A percentile compares a stretch with the other conserved stretches of the same genome.
These are phyloP conservation scores for Yamadazyma sp. DNA, from an alignment of 805 yeast genomes.

Conservation along the genomic window DNA sequence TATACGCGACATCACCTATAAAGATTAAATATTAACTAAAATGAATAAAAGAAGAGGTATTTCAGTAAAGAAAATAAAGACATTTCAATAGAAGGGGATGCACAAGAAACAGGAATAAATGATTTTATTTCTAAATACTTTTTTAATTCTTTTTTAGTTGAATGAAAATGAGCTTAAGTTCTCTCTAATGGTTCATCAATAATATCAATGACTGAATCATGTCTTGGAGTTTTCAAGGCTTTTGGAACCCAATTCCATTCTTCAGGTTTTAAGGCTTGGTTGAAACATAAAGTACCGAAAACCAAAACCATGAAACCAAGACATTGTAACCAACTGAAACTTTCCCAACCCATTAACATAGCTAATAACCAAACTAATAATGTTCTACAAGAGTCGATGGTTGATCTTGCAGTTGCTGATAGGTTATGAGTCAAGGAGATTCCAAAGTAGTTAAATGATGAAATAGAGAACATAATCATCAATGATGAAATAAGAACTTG, in stretches of 20 bases:
- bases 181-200: constrained; percentile 31
- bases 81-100: too few relatives aligned
- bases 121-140: too few relatives aligned
- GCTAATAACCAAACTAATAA: constrained; percentile 74
- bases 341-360: constrained; percentile 70
- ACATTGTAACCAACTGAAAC: constrained; percentile 58
- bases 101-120: too few relatives aligned
- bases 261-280: constrained; percentile 61
- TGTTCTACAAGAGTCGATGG: constrained; percentile 76
- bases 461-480: constrained; percentile 68
- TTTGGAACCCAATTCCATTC: constrained; percentile 45
- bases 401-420: constrained; percentile 76
- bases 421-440: constrained; percentile 60
- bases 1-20: too few relatives aligned
- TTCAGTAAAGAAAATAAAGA: too few relatives aligned
- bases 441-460: constrained; percentile 71
- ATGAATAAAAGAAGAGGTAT: too few relatives aligned
- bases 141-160: too few relatives aligned
- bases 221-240: constrained; percentile 29
- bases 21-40: too few relatives aligned
- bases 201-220: constrained; percentile 19
- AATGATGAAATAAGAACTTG: constrained; percentile 52
- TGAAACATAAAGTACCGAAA: constrained; percentile 70
- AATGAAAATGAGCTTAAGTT: constrained; percentile 12
- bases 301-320: constrained; percentile 63